Percentiles rank a stretch among this genome's conserved stretches.
Conservation (phyloP, 2,329 filamentous ascomycete genomes). For the Aspergillus viridinutans region DNA sequence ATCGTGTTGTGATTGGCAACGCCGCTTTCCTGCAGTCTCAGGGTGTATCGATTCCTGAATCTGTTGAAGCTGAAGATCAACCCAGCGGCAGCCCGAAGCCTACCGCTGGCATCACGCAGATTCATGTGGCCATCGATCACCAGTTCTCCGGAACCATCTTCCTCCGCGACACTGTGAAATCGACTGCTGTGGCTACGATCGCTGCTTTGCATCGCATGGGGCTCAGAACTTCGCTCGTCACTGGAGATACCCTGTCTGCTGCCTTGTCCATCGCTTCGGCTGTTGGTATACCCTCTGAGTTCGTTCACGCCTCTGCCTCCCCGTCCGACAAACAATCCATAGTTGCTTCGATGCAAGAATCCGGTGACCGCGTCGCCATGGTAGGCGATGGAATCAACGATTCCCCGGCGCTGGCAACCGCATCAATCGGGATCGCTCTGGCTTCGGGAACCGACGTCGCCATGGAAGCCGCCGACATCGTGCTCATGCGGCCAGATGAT, state of each 20-base stretch:
- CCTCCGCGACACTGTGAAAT: conserved; percentile 87
- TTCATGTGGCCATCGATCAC: conserved; percentile 84
- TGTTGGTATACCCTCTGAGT: conserved; percentile 71
- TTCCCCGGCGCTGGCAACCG: conserved; percentile 87
- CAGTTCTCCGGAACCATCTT: conserved; percentile 76
- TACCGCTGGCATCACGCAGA: conserved; percentile 73
- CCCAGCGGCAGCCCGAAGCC: conserved; percentile 27
- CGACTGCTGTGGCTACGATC: conserved; percentile 75
- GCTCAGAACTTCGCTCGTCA: conserved; percentile 85
- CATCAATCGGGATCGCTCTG: conserved; percentile 89
- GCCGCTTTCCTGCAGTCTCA: conserved; percentile 69
- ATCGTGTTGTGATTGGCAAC: conserved; percentile 81
- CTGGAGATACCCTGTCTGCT: conserved; percentile 82
- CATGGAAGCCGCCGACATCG: conserved; percentile 94
- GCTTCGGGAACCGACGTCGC: conserved; percentile 91
- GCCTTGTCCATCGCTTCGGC: conserved; percentile 76
- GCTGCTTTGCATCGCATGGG: conserved; percentile 78
- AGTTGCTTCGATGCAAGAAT: conserved; percentile 68
- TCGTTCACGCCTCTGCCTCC: conserved; percentile 82
- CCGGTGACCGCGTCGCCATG: conserved; percentile 83
- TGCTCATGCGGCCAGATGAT: conserved; percentile 89
- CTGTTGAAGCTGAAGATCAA: conserved; percentile 31
- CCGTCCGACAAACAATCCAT: conserved; percentile 90
- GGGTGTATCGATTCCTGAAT: conserved; percentile 51
- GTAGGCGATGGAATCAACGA: conserved; percentile 99